These are phyloP conservation scores for Delonix regia DNA, from an alignment of 306 rosid genomes.

Conservation along the genomic window DNA sequence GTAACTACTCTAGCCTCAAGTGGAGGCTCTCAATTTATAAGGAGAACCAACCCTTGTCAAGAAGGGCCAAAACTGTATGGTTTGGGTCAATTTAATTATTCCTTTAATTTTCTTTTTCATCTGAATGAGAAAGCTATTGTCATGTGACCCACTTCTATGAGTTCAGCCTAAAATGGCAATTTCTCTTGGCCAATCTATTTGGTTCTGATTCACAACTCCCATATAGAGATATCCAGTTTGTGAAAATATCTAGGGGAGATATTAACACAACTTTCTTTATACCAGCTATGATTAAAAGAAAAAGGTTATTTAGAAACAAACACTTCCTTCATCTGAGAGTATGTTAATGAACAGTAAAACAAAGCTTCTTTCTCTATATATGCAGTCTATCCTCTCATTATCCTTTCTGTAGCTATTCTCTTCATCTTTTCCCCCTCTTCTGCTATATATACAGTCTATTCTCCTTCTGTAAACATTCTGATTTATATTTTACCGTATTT, in stretches of 20 bases:
- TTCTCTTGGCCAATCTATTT: slow-evolving; percentile 41
- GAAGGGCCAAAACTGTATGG: slow-evolving; percentile 46
- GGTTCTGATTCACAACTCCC: slow-evolving; percentile 29
- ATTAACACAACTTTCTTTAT: background rate
- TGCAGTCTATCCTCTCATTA: background rate
- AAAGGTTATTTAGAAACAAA: background rate
- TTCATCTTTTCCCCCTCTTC: background rate
- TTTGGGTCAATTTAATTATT: slow-evolving; percentile 37
- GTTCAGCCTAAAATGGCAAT: slow-evolving; percentile 55
- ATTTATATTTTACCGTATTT: background rate
- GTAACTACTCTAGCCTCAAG: slow-evolving; percentile 27
- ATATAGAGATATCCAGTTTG: slow-evolving; percentile 21
- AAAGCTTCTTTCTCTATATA: background rate
- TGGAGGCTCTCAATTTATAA: slow-evolving; percentile 23
- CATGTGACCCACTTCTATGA: slow-evolving; percentile 54
- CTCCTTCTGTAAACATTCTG: background rate
- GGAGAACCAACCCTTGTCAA: slow-evolving; percentile 33
- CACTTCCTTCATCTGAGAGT: background rate
- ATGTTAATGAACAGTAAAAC: background rate
- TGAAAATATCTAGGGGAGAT: slow-evolving; percentile 2
- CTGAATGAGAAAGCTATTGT: slow-evolving; percentile 41
- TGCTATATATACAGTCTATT: background rate
- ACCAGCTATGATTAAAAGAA: background rate
- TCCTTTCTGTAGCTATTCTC: background rate
- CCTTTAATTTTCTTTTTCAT: slow-evolving; percentile 46